Evolutionary conservation across 2,329 filamentous ascomycete species (phyloP).

Genomic region (Calonectria pauciramosa): DNA sequence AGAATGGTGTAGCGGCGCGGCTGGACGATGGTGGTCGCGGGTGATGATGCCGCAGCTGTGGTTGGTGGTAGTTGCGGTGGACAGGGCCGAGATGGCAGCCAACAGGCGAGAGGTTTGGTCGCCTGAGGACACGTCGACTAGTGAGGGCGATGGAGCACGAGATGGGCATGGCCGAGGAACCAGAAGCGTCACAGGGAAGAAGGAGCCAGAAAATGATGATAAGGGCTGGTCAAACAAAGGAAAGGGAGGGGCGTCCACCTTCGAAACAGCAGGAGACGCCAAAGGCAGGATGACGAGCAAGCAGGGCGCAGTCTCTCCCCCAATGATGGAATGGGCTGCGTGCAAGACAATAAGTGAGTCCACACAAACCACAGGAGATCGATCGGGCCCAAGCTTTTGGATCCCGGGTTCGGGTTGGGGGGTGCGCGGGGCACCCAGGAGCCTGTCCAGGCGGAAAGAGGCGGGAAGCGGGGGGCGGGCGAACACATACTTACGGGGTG

Average conservation of each 20-base stretch:
- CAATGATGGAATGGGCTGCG: neutral
- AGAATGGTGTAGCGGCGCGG: neutral
- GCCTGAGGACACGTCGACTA: slow-evolving; percentile 12
- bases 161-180: neutral
- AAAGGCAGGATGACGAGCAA: neutral
- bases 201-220: neutral
- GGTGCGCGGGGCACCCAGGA: neutral
- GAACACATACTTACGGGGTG: slow-evolving; percentile 5
- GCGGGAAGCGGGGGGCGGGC: neutral
- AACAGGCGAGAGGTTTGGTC: neutral
- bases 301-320: neutral
- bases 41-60: neutral
- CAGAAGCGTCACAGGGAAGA: neutral
- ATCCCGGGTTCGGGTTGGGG: neutral
- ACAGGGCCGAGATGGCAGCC: neutral
- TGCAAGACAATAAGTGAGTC: neutral
- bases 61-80: neutral
- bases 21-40: neutral
- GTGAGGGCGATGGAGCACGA: neutral
- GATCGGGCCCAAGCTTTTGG: neutral
- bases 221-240: slow-evolving; percentile 4
- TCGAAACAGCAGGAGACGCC: neutral
- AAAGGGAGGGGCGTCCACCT: neutral
- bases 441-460: neutral
- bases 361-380: neutral